A percentile compares a stretch with the other conserved stretches of the same genome.
Evolutionary conservation across 179 eudicot genomes (phyloP).

Genomic region (Pouteria campechiana): DNA sequence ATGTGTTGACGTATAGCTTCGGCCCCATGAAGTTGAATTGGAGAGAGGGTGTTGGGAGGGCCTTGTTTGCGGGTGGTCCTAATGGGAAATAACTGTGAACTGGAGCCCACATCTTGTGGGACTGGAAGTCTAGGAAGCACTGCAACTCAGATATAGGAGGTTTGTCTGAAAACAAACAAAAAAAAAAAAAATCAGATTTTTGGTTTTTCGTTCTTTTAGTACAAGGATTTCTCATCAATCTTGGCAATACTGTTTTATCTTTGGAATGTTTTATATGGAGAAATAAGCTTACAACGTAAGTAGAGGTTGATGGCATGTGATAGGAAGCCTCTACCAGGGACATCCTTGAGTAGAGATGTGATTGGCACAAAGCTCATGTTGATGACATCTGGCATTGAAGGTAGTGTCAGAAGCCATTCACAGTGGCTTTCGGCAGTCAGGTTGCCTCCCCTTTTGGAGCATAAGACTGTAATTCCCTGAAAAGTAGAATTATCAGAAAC

Average conservation of each 20-base stretch:
- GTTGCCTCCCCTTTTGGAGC: conserved; percentile 74
- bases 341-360: conserved; percentile 62
- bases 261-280: too few species aligned
- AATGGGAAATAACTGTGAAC: conserved; percentile 64
- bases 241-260: too few species aligned
- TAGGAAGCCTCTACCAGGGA: conserved; percentile 77
- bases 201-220: too few species aligned
- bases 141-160: conserved; percentile 65
- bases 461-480: conserved; percentile 74
- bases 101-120: conserved; percentile 76
- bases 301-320: conserved; percentile 89
- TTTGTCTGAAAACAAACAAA: conserved; percentile 41
- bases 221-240: too few species aligned
- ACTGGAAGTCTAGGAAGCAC: conserved; percentile 76
- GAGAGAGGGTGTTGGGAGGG: conserved; percentile 33
- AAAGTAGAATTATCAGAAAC: too few species aligned
- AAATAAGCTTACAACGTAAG: conserved; percentile 48
- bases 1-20: conserved; percentile 58
- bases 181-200: background rate
- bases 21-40: conserved; percentile 67
- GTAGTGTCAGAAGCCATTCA: conserved; percentile 76
- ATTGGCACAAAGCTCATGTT: conserved; percentile 68
- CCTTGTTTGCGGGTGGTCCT: conserved; percentile 41
- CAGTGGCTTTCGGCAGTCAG: conserved; percentile 31
- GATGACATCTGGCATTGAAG: conserved; percentile 59